Evolutionary conservation across 2,329 filamentous ascomycete genomes (phyloP).

Genomic region (Stromatinia cepivora): DNA sequence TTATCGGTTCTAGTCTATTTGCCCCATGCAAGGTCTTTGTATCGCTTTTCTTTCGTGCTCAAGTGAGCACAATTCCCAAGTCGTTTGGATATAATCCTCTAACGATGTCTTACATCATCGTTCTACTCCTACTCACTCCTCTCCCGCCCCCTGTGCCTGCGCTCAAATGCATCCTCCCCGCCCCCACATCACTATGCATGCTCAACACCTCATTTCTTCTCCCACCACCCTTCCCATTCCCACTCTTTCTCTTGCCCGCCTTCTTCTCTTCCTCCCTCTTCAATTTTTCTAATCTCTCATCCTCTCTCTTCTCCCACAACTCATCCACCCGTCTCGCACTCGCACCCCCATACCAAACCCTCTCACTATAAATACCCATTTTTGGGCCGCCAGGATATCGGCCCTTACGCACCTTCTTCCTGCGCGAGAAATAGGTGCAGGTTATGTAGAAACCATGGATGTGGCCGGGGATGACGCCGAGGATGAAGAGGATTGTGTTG

Average conservation of each 20-base stretch:
- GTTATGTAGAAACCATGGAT: slow-evolving; percentile 47
- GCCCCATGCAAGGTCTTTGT: background rate
- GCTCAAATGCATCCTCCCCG: background rate
- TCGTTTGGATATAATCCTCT: background rate
- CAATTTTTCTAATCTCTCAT: slow-evolving; percentile 18
- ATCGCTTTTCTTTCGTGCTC: background rate
- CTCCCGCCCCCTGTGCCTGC: background rate
- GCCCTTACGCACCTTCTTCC: slow-evolving; percentile 56
- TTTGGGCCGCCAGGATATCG: slow-evolving; percentile 55
- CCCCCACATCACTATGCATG: background rate
- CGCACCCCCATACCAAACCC: slow-evolving; percentile 64
- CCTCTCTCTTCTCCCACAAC: slow-evolving; percentile 27
- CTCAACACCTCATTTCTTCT: slow-evolving; percentile 6
- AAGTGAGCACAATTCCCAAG: background rate
- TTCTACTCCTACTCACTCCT: background rate
- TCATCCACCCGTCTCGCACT: slow-evolving; percentile 30
- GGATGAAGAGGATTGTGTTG: slow-evolving; percentile 34
- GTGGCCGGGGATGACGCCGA: slow-evolving; percentile 37
- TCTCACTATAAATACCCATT: slow-evolving; percentile 69
- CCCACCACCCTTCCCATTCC: background rate
- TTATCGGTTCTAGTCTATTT: no score
- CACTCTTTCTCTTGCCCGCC: background rate
- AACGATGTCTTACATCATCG: background rate
- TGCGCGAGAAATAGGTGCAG: slow-evolving; percentile 78
- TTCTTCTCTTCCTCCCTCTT: slow-evolving; percentile 9